A percentile compares a stretch with the other conserved stretches of the same genome.
Conservation (phyloP, 2,329 filamentous ascomycete genomes). For the Phialophora tarda region DNA sequence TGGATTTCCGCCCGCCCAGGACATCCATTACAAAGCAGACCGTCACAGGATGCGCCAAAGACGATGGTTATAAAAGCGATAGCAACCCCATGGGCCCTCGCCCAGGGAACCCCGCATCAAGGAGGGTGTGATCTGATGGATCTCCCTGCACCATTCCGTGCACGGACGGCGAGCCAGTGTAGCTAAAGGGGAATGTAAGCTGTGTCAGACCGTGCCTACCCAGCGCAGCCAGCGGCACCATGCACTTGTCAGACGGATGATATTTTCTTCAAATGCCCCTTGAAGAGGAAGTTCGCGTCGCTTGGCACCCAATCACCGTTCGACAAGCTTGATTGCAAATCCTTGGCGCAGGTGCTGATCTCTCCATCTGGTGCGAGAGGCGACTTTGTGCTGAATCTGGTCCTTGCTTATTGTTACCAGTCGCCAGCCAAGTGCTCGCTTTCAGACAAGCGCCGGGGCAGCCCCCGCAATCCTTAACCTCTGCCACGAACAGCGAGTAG, state of each 20-base stretch:
- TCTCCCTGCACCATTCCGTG: neutral
- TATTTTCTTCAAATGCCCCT: neutral
- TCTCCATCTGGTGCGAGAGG: neutral
- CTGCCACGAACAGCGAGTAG: neutral
- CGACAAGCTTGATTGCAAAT: neutral
- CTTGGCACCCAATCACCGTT: slow-evolving; percentile 8
- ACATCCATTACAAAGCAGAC: neutral
- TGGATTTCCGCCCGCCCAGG: neutral
- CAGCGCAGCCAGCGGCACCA: too few relatives aligned
- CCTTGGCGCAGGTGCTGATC: neutral
- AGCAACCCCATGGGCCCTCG: neutral
- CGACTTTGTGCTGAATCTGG: neutral
- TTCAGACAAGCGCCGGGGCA: neutral
- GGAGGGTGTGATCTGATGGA: neutral
- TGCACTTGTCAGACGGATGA: neutral
- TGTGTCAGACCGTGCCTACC: neutral
- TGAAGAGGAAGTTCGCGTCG: neutral
- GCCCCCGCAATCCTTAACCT: neutral
- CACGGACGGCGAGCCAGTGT: neutral
- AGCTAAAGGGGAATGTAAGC: neutral
- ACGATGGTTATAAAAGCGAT: neutral
- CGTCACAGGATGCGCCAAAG: neutral
- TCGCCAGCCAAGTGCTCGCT: neutral
- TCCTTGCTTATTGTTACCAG: neutral
- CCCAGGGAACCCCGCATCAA: neutral